phyloP scores from a whole-genome alignment of 2,329 filamentous ascomycete species.

The Cytospora chrysosperma region DNA sequence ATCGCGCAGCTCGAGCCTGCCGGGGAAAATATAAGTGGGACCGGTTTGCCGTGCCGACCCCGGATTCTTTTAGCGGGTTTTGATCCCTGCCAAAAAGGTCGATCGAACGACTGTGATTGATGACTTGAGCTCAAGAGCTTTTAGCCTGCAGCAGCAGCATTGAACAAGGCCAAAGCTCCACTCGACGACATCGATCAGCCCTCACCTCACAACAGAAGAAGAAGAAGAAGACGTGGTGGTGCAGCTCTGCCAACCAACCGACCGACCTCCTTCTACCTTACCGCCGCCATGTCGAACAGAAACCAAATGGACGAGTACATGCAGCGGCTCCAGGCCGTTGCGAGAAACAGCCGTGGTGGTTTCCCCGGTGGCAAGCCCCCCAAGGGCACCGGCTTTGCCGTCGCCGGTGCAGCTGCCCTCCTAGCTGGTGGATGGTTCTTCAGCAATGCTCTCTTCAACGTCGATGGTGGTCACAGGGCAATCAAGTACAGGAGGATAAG shows the following conservation, averaged over 20 bases:
- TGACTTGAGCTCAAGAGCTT: constrained; percentile 9
- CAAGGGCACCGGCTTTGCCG: constrained; percentile 39
- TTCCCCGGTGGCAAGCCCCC: constrained; percentile 44
- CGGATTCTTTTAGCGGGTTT: constrained; percentile 1
- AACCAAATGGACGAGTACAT: constrained; percentile 51
- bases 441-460: constrained; percentile 69
- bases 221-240: neutral
- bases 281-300: constrained; percentile 35
- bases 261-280: neutral
- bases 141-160: neutral
- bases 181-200: constrained; percentile 7
- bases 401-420: constrained; percentile 44
- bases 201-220: neutral
- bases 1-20: neutral
- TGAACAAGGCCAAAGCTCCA: constrained; percentile 8
- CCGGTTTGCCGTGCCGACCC: constrained; percentile 8
- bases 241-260: neutral
- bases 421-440: constrained; percentile 52
- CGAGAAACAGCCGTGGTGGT: constrained; percentile 42
- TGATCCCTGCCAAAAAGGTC: neutral
- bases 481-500: constrained; percentile 96
- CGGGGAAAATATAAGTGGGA: neutral
- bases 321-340: constrained; percentile 50
- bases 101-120: neutral
- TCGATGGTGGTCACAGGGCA: constrained; percentile 96